A percentile compares a stretch with the other conserved stretches of the same genome.
These are phyloP conservation scores for Monocercomonoides exilis DNA, from an alignment of 78 protist genomes.

Conservation along the genomic window DNA sequence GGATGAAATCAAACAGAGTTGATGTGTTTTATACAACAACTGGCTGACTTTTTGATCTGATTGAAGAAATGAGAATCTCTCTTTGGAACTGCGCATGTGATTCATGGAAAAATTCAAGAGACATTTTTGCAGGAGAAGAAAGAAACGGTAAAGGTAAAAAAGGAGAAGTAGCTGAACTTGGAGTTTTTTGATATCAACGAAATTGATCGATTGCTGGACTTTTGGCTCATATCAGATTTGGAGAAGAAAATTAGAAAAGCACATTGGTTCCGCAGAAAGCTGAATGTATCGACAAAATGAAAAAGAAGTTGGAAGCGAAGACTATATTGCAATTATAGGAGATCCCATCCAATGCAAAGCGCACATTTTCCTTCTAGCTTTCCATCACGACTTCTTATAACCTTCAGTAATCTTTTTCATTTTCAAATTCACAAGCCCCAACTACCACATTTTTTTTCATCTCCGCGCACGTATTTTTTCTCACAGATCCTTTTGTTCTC, in stretches of 20 bases:
- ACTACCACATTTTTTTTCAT: background rate
- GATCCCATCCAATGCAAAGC: background rate
- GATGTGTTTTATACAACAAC: background rate
- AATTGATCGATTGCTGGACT: conserved; percentile 43
- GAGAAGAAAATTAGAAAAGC: too few species aligned
- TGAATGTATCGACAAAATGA: too few species aligned
- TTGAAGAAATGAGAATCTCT: background rate
- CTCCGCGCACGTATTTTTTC: background rate
- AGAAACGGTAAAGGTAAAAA: background rate
- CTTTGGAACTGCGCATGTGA: background rate
- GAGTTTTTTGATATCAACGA: conserved; percentile 12
- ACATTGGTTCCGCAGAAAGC: background rate
- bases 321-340: background rate
- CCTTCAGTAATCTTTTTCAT: background rate
- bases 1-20: background rate
- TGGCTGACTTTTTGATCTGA: conserved; percentile 33
- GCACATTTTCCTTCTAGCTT: background rate
- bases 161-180: background rate
- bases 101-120: background rate
- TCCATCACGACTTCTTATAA: background rate
- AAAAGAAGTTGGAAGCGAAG: too few species aligned
- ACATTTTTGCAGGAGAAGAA: background rate
- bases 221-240: conserved; percentile 20
- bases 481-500: conserved; percentile 52
- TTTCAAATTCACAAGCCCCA: background rate